Evolutionary conservation across 83 land plant genomes (phyloP).

Genomic region (Larix sibirica): DNA sequence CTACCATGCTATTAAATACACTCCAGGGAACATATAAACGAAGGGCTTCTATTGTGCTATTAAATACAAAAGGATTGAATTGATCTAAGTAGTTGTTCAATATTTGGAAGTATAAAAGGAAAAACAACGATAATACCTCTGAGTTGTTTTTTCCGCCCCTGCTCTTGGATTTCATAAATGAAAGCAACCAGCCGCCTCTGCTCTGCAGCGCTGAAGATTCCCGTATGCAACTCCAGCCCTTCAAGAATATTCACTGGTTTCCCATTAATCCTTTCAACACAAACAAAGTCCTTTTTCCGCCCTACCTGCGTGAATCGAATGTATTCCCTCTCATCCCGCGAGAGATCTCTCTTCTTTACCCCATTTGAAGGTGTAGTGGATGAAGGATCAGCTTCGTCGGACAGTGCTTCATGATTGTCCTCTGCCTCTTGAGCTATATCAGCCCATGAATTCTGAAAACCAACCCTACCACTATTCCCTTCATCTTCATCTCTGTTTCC

Average conservation of each 20-base stretch:
- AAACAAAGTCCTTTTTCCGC: slow-evolving; percentile 71
- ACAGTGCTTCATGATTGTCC: slow-evolving; percentile 20
- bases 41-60: not conserved
- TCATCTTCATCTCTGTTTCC: not conserved
- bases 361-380: not conserved
- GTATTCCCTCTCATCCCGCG: slow-evolving; percentile 64
- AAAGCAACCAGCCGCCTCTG: slow-evolving; percentile 75
- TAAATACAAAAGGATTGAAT: not conserved
- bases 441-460: slow-evolving; percentile 47
- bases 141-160: slow-evolving; percentile 60
- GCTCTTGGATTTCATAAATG: slow-evolving; percentile 57
- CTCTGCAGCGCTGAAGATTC: slow-evolving; percentile 83
- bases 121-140: slow-evolving; percentile 42
- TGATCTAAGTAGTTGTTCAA: no score
- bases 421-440: slow-evolving; percentile 71
- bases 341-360: slow-evolving; percentile 23
- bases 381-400: not conserved
- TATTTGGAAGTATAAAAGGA: no score
- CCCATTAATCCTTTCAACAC: slow-evolving; percentile 75
- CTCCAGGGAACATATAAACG: not conserved
- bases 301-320: slow-evolving; percentile 49
- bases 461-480: not conserved
- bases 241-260: slow-evolving; percentile 64
- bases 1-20: not conserved
- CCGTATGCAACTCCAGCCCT: slow-evolving; percentile 86